Evolutionary conservation across 2,329 filamentous ascomycete genomes (phyloP).

Genomic region (Ophiostoma novo-ulmi): DNA sequence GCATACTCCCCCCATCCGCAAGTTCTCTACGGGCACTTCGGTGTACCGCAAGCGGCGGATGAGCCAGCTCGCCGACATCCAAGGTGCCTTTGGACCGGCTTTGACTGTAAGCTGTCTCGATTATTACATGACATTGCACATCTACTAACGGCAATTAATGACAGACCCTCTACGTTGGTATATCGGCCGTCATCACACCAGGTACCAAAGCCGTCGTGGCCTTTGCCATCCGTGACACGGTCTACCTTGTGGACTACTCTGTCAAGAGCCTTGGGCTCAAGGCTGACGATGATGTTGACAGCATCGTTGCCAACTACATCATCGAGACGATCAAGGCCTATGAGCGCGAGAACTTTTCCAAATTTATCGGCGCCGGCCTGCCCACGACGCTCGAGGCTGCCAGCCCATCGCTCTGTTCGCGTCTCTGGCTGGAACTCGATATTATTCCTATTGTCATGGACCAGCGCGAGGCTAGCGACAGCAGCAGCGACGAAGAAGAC

Average conservation of each 20-base stretch:
- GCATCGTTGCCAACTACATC: conserved; percentile 56
- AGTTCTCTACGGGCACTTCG: conserved; percentile 44
- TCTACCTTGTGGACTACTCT: conserved; percentile 69
- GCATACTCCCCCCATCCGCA: conserved; percentile 31
- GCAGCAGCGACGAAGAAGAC: conserved; percentile 29
- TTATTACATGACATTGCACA: not conserved
- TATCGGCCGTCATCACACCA: conserved; percentile 51
- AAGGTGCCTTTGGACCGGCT: conserved; percentile 40
- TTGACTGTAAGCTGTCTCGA: conserved; percentile 40
- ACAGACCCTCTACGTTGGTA: conserved; percentile 57
- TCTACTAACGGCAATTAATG: not conserved
- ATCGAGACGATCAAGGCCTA: conserved; percentile 54
- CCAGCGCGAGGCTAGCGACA: conserved; percentile 40
- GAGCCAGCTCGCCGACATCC: conserved; percentile 42
- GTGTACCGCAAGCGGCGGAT: conserved; percentile 44
- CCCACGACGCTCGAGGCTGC: conserved; percentile 53
- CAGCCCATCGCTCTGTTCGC: conserved; percentile 62
- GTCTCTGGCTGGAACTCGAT: conserved; percentile 71
- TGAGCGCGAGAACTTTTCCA: conserved; percentile 60
- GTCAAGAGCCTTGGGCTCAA: conserved; percentile 52
- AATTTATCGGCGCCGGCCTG: conserved; percentile 70
- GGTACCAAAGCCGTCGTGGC: conserved; percentile 54
- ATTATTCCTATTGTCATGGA: conserved; percentile 65
- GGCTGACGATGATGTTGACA: conserved; percentile 38
- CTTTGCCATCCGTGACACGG: conserved; percentile 66